These are phyloP conservation scores for Apiotrichum siamense DNA, from an alignment of 1,284 basidiomycete species.

Conservation along the genomic window DNA sequence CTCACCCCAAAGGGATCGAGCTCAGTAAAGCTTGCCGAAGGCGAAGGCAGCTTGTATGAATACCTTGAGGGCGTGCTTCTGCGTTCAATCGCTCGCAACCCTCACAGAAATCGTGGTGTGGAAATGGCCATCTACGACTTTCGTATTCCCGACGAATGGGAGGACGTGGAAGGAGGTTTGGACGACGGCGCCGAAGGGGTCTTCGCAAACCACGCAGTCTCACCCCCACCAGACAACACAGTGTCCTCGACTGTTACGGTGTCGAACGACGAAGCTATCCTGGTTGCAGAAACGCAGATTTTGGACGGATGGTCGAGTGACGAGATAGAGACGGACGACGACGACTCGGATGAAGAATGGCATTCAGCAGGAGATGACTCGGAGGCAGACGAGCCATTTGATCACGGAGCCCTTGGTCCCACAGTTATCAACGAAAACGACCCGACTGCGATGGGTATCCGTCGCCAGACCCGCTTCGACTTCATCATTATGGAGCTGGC, in stretches of 20 bases:
- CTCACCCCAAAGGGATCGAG: slow-evolving; percentile 22
- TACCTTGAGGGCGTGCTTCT: slow-evolving; percentile 44
- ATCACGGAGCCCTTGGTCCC: slow-evolving; percentile 7
- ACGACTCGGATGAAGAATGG: not conserved
- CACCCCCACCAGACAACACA: no score
- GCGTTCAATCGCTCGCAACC: not conserved
- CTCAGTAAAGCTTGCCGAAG: slow-evolving; percentile 29
- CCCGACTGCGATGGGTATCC: slow-evolving; percentile 31
- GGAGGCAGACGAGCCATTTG: slow-evolving; percentile 5
- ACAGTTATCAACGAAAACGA: slow-evolving; percentile 33
- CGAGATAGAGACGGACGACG: slow-evolving; percentile 10
- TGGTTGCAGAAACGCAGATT: no score
- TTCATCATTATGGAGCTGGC: slow-evolving; percentile 43
- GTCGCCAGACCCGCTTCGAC: slow-evolving; percentile 23
- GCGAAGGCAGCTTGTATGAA: slow-evolving; percentile 43
- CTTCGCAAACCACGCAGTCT: no score
- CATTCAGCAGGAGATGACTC: not conserved
- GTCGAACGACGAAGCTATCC: slow-evolving; percentile 3
- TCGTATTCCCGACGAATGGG: slow-evolving; percentile 21
- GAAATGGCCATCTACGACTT: slow-evolving; percentile 27
- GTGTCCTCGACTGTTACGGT: no score
- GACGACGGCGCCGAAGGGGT: slow-evolving; percentile 13
- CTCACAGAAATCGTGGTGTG: no score
- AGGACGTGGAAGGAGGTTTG: slow-evolving; percentile 10
- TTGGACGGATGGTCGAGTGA: no score